These are phyloP conservation scores for Stephanodiscus triporus DNA, from an alignment of 108 stramenopile species.

Conservation along the genomic window DNA sequence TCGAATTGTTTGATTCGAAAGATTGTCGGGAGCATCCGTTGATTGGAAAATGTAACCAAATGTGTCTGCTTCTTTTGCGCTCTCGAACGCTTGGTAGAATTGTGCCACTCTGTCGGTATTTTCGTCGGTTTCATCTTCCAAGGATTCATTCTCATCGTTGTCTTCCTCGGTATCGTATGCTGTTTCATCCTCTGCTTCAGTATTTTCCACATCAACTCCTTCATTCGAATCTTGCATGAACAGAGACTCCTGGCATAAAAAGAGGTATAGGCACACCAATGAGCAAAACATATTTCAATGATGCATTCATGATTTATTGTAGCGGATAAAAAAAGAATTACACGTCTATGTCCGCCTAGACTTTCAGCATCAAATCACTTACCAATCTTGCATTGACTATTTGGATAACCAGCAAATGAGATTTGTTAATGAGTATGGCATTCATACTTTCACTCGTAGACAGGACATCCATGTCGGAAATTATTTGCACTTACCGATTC, in stretches of 20 bases:
- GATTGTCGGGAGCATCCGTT: slow-evolving; percentile 9
- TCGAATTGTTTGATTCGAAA: slow-evolving; percentile 25
- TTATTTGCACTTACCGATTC: slow-evolving; percentile 15
- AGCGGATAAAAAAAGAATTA: background rate
- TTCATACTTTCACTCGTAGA: background rate
- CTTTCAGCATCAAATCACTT: background rate
- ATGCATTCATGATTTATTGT: background rate
- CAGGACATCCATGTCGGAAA: background rate
- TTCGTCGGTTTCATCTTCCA: slow-evolving; percentile 27
- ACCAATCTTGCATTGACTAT: slow-evolving; percentile 28
- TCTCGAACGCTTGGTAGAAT: slow-evolving; percentile 42
- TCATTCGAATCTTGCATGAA: slow-evolving; percentile 40
- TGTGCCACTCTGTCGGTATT: slow-evolving; percentile 24
- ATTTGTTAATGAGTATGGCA: background rate
- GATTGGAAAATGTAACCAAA: slow-evolving; percentile 29
- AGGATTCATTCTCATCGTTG: slow-evolving; percentile 38
- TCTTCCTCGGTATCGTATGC: slow-evolving; percentile 33
- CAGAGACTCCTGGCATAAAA: slow-evolving; percentile 23
- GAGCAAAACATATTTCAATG: background rate
- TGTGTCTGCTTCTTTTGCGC: slow-evolving; percentile 48
- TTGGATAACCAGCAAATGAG: background rate
- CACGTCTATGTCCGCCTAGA: background rate
- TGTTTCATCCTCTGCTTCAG: slow-evolving; percentile 7
- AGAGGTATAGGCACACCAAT: background rate
- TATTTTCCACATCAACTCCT: slow-evolving; percentile 28